phyloP scores from a whole-genome alignment of 192 early-diverging fungal genomes.

The Coemansia sp. region DNA sequence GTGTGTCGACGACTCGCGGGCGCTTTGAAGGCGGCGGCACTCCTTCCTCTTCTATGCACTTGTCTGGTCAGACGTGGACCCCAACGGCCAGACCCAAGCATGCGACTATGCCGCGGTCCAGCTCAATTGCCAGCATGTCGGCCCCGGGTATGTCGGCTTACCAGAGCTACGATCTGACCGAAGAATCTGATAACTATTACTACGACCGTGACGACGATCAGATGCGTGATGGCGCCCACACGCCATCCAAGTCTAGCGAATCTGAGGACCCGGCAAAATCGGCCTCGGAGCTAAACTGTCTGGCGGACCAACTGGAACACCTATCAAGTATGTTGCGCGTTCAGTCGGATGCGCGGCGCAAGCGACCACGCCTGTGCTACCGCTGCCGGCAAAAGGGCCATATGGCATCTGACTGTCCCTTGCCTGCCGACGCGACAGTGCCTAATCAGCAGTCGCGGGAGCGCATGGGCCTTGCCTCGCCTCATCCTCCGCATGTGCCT shows the following conservation, averaged over 20 bases:
- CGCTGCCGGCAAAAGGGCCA: conserved; percentile 54
- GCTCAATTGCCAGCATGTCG: background rate
- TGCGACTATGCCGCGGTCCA: conserved; percentile 5
- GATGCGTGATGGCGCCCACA: conserved; percentile 13
- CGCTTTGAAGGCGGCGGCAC: conserved; percentile 2
- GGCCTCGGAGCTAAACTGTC: conserved; percentile 38
- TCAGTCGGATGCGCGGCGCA: conserved; percentile 45
- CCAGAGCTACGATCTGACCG: conserved; percentile 13
- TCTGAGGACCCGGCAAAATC: conserved; percentile 35
- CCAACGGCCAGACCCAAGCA: conserved; percentile 2
- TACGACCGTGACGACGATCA: conserved; percentile 8
- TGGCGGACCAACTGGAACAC: conserved; percentile 50
- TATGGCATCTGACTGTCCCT: conserved; percentile 39
- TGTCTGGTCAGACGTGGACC: background rate
- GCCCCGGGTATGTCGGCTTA: background rate
- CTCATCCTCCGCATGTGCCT: background rate
- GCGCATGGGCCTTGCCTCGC: conserved; percentile 16
- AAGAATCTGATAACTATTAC: conserved; percentile 13
- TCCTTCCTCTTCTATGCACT: background rate
- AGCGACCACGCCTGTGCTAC: conserved; percentile 52
- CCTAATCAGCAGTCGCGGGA: conserved; percentile 36
- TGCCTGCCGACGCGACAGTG: conserved; percentile 34
- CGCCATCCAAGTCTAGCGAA: conserved; percentile 19
- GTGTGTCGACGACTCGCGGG: conserved; percentile 4
- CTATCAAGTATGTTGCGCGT: conserved; percentile 45